Base-by-base conservation (phyloP, 441 rosid species). In the Mallotus repandus region DNA sequence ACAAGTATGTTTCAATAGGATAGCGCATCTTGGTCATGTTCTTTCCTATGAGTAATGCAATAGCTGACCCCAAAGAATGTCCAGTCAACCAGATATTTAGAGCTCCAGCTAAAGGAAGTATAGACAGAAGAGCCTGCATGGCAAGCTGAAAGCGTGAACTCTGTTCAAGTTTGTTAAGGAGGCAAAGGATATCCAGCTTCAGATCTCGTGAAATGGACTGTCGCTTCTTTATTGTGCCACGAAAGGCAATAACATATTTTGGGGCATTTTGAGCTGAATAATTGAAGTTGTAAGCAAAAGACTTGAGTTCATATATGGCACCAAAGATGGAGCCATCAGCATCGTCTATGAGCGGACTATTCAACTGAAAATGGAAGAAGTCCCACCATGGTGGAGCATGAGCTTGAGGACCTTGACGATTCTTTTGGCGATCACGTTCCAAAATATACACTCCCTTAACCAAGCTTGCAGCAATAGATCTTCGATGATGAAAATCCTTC, bases 401-500 rank as follows among this genome's bases (percentile, higher is more conserved):
- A 15, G 49, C 21, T 63, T 38, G 66, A 41, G 66, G 45, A 15
- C 66, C 48, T 63, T 63, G 48, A 38, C 18, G 25, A 15, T 16
- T 16, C 50, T 0, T 46, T 63, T 5, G 49, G 22, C 49, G 66
- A 12, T 63, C 49, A n/a, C 5, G 12, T 41, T 63, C 49, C 6
- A 38, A 38, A 63, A 63, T 19, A 14, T 63, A 63, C 9, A 41
- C 66, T 15, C 66, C 66, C 50, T 63, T 4, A 14, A 63, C 66
- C 19, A 63, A 63, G 48, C 66, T 63, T 35, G 49, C 66, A 63
- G 66, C 22, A 63, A 63, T n/a, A 38, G 66, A 63, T 63, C 48
- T 63, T 41, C n/a, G 43, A 41, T 63, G 66, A 38, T 63, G 48
- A 63, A 35, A 63, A 63, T 63, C 41, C 1, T 41, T 63, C 66